Evolutionary conservation across 306 rosid genomes (phyloP), one percentile per base, ranked within the genome.

Genomic region (Astragalus membranaceus): DNA sequence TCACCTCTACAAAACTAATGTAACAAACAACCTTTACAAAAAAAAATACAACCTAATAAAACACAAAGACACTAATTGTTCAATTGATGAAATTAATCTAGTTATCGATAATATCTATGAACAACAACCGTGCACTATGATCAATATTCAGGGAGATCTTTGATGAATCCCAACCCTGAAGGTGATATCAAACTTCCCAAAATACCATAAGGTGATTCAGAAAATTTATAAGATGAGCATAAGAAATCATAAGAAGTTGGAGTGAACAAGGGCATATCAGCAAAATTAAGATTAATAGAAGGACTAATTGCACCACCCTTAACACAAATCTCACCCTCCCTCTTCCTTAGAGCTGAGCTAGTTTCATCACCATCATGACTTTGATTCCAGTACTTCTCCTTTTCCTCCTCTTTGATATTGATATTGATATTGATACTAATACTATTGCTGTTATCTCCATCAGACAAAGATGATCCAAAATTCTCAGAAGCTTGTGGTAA

Each of bases 161-260:
- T 78, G 47, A 90, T 81, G 83, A 93, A 88, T 74, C 87, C 88
- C 81, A 90, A 72, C 8, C 83, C 81, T 4, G 94, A 77, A 10
- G 94, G 89, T 11, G 97, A 93, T 20, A 90, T 76, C 52, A 83
- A 79, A 66, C 73, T 77, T 11, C 79, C 80, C 41, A 88, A 16
- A 13, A 66, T 74, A 12, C 80, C 77, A 66, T 17, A 75, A 0
- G 87, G 69, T 11, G 90, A 55, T 67, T 84, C 88, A 9, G 80
- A 65, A 60, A 65, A 81, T 72, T 82, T 74, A 32, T 61, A 66
- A 17, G 86, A 76, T 0, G 88, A 79, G 74, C 60, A 55, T 47
- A 81, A 81, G 60, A 85, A 84, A 52, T 88, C 85, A 7, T 70
- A 70, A 0, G 88, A 53, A 51, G 54, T 82, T 7, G 98, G 96